phyloP scores from a whole-genome alignment of 345 rosid genomes.

The Euphorbia tirucalli region DNA sequence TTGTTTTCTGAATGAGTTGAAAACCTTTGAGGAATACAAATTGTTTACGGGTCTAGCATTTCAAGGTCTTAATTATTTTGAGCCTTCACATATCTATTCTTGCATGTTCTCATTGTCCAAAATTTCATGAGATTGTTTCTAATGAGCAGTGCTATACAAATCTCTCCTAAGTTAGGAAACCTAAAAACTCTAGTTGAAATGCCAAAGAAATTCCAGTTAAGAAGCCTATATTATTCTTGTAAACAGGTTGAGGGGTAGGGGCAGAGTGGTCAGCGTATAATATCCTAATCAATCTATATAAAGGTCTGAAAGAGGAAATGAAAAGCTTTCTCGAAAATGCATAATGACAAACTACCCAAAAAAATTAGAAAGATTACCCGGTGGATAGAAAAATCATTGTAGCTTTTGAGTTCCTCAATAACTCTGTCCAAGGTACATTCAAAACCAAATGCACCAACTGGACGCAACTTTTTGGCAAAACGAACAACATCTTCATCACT shows the following conservation, averaged over 20 bases:
- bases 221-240: neutral
- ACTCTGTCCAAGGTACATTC: slow-evolving; percentile 86
- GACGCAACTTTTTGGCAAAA: slow-evolving; percentile 74
- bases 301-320: neutral
- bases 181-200: neutral
- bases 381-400: slow-evolving; percentile 85
- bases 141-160: neutral
- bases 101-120: neutral
- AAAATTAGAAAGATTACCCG: slow-evolving; percentile 48
- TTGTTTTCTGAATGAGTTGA: neutral
- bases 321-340: neutral
- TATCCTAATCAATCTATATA: neutral
- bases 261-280: neutral
- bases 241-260: neutral
- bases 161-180: neutral
- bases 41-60: neutral
- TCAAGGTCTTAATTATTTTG: neutral
- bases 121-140: neutral
- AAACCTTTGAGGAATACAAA: neutral
- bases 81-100: neutral
- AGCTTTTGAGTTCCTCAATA: slow-evolving; percentile 75
- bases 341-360: neutral
- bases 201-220: neutral
- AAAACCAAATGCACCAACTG: slow-evolving; percentile 81
- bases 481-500: slow-evolving; percentile 68